Evolutionary conservation across 1,284 basidiomycete species (phyloP), one percentile per base, ranked within the genome.

Genomic region (Leccinum subfulvum): DNA sequence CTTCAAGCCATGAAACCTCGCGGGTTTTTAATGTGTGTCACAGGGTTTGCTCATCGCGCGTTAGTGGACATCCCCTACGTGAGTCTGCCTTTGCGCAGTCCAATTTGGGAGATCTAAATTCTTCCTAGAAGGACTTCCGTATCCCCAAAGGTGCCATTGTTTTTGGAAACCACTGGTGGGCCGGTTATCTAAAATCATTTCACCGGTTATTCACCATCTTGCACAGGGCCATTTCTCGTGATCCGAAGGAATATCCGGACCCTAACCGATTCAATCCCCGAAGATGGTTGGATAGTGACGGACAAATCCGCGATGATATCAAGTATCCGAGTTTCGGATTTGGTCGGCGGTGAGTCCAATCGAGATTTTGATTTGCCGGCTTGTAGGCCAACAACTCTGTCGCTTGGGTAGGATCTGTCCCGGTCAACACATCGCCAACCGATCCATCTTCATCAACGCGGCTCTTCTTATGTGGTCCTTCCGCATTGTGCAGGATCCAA

Each of bases 401-500:
- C 35, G 7, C 23, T 51, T 28, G n/a, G 28, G 3, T 30, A 82
- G 82, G 28, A 78, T 88, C 4, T 89, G 87, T 64, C 86, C 86
- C 0, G 87, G 87, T 0, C 81, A 83, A 68, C 80, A 87, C 68
- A 81, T 88, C 39, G 87, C 86, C 9, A 81, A 63, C 30, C 82
- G 84, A 8, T 88, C 87, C 4, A 72, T 88, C 3, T 85, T 84
- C 65, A 77, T 89, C 63, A 89, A 86, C 63, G 81, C 84, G 0
- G 84, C 85, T 1, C 77, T 87, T 13, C 75, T 85, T 0, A 72
- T 86, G 39, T 89, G 87, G 86, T 82, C 86, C 0, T 89, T 89
- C 77, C 77, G 73, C 0, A 77, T 89, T 23, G 75, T 75, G 3
- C 68, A 81, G 51, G 84, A 89, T 68, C 80, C 82, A 0, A 69